phyloP scores from a whole-genome alignment of 306 rosid genomes.

The Lotus japonicus region DNA sequence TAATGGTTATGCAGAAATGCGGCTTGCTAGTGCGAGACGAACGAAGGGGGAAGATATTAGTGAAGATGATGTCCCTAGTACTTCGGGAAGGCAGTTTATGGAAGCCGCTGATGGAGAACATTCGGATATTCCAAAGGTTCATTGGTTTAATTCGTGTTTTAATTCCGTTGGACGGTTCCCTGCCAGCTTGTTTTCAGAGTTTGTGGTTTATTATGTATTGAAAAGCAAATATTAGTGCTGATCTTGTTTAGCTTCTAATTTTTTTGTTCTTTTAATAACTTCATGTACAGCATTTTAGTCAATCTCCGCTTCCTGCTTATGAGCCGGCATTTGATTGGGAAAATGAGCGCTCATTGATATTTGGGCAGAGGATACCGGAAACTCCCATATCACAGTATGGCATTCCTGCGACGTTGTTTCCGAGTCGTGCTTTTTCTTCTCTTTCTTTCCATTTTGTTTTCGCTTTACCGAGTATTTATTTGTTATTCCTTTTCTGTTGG shows the following conservation, averaged over 20 bases:
- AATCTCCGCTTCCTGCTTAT: constrained; percentile 90
- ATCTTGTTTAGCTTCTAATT: background rate
- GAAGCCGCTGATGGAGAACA: constrained; percentile 51
- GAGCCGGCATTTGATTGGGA: constrained; percentile 99
- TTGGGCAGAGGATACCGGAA: constrained; percentile 93
- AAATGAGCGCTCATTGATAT: constrained; percentile 90
- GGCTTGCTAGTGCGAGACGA: constrained; percentile 75
- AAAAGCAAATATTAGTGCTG: background rate
- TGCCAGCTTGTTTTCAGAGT: background rate
- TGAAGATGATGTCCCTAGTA: constrained; percentile 93
- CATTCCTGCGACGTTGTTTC: background rate
- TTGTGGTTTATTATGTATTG: background rate
- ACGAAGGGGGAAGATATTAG: constrained; percentile 69
- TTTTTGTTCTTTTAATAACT: background rate
- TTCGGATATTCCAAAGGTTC: constrained; percentile 62
- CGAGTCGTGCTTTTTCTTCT: background rate
- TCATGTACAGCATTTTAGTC: constrained; percentile 71
- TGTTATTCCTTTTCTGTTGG: constrained; percentile 25
- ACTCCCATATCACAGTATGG: constrained; percentile 82
- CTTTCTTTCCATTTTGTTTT: constrained; percentile 14
- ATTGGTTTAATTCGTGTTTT: constrained; percentile 2
- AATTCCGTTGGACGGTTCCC: background rate
- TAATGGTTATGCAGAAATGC: constrained; percentile 56
- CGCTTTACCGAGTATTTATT: constrained; percentile 13
- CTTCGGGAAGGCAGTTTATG: constrained; percentile 82